Conservation (phyloP, 306 rosid species). For the Crotalaria pallida region DNA sequence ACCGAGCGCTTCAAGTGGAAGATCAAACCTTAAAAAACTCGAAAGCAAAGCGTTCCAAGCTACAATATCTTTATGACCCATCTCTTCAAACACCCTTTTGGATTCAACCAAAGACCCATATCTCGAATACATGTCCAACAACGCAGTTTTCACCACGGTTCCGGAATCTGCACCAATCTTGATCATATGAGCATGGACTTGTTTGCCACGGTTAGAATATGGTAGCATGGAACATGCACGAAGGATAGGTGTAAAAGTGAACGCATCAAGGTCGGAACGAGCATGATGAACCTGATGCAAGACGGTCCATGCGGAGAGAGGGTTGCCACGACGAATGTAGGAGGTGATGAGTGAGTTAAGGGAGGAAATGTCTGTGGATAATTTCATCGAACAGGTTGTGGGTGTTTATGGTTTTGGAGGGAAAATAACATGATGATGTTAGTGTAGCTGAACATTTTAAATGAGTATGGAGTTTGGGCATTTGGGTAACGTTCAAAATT, state of each 20-base stretch:
- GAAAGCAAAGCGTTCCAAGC: conserved; percentile 60
- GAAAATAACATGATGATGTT: not conserved
- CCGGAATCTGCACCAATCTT: conserved; percentile 40
- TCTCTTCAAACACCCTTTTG: conserved; percentile 49
- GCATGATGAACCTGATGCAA: conserved; percentile 31
- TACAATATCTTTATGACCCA: conserved; percentile 49
- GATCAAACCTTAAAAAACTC: conserved; percentile 32
- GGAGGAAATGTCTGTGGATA: conserved; percentile 26
- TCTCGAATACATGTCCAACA: conserved; percentile 57
- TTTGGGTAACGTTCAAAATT: not conserved
- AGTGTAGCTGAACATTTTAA: not conserved
- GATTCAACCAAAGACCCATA: conserved; percentile 30
- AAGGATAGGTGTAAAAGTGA: conserved; percentile 43
- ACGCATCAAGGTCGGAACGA: conserved; percentile 32
- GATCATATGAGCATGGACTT: conserved; percentile 45
- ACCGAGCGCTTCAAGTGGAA: conserved; percentile 39
- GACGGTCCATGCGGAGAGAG: conserved; percentile 33
- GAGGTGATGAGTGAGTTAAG: conserved; percentile 42
- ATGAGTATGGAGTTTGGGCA: not conserved
- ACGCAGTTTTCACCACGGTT: conserved; percentile 41
- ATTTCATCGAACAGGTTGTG: conserved; percentile 35
- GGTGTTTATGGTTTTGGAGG: not conserved
- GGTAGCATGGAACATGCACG: conserved; percentile 39
- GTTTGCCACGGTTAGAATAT: conserved; percentile 28
- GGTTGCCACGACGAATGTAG: conserved; percentile 24